phyloP scores from a whole-genome alignment of 331 rosid species.

The Quercus lobata region DNA sequence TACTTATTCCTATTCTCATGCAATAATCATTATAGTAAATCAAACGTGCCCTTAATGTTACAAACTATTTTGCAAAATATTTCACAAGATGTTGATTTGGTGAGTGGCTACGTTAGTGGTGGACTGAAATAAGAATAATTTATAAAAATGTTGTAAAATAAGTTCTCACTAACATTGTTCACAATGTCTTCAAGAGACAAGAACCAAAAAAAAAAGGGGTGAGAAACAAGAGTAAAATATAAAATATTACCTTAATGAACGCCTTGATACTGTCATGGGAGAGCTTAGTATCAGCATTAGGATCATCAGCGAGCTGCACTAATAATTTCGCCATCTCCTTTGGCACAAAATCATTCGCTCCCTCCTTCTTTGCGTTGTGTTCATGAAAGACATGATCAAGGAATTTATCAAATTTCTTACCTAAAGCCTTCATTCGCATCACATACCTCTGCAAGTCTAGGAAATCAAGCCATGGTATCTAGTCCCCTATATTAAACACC shows the following conservation, averaged over 20 bases:
- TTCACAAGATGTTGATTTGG: too few species aligned
- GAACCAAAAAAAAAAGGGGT: too few species aligned
- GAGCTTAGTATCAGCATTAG: conserved; percentile 36
- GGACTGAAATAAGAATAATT: too few species aligned
- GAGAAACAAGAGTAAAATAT: not conserved
- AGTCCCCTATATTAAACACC: conserved; percentile 33
- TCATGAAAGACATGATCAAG: conserved; percentile 22
- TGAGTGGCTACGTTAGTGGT: too few species aligned
- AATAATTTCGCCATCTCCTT: conserved; percentile 37
- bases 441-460: conserved; percentile 34
- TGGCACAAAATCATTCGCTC: conserved; percentile 2
- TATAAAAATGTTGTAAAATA: not conserved
- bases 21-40: too few species aligned
- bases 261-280: conserved; percentile 29
- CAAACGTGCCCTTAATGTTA: too few species aligned
- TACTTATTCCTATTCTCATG: too few species aligned
- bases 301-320: conserved; percentile 32
- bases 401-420: conserved; percentile 21
- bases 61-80: too few species aligned
- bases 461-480: conserved; percentile 29
- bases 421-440: conserved; percentile 29
- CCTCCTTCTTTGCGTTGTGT: conserved; percentile 14
- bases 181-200: too few species aligned
- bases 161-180: not conserved
- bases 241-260: conserved; percentile 2